Percentiles rank a stretch among this genome's conserved stretches.
Conservation (phyloP, 2,329 filamentous ascomycete genomes). For the Talaromyces pinophilus region DNA sequence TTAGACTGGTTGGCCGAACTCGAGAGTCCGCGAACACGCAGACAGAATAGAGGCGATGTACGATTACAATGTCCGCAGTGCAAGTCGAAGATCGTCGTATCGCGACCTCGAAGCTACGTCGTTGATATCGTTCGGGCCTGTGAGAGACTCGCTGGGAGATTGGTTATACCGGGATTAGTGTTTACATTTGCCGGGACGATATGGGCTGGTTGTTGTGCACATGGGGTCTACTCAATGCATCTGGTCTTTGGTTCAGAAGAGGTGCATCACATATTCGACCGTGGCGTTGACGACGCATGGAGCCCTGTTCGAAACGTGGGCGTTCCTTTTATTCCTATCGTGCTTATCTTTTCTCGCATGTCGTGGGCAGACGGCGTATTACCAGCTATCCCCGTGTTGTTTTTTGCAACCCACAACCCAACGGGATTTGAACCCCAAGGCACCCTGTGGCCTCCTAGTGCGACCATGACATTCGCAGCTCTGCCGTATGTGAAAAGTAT, state of each 20-base stretch:
- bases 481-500: constrained; percentile 65
- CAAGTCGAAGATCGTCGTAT: constrained; percentile 75
- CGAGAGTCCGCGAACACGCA: constrained; percentile 62
- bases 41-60: constrained; percentile 53
- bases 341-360: constrained; percentile 68
- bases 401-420: constrained; percentile 52
- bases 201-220: constrained; percentile 55
- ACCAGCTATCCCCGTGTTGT: constrained; percentile 62
- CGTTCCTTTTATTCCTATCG: constrained; percentile 66
- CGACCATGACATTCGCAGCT: constrained; percentile 65
- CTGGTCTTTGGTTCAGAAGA: constrained; percentile 67
- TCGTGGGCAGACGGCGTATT: constrained; percentile 64
- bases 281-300: constrained; percentile 40
- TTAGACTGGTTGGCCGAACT: constrained; percentile 92
- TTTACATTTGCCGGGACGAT: constrained; percentile 50
- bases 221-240: constrained; percentile 65
- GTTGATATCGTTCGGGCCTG: constrained; percentile 66
- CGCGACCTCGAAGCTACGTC: constrained; percentile 71
- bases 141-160: constrained; percentile 57
- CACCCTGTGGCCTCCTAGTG: constrained; percentile 65
- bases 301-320: constrained; percentile 59
- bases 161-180: constrained; percentile 67
- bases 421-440: constrained; percentile 50
- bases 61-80: constrained; percentile 85
- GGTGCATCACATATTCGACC: constrained; percentile 55